Base-by-base conservation (phyloP, 306 rosid genomes). In the Cucumis cinereus region DNA sequence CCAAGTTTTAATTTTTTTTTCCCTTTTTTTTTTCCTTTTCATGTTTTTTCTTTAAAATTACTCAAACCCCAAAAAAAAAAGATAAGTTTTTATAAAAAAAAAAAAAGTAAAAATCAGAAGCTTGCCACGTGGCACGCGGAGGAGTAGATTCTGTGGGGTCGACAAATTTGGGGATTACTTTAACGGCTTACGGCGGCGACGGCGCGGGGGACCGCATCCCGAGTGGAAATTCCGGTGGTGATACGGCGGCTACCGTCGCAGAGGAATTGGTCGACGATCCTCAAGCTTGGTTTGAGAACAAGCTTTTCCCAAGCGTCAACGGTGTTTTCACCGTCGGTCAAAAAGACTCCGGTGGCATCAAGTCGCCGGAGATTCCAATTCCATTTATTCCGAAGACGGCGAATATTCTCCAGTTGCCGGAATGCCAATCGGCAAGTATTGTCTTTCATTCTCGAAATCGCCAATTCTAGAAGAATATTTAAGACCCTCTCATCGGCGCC, bases 121-220 rank as follows among this genome's bases (percentile, higher is more conserved):
- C 43, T 40, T 66, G 73, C 73, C 33, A 66, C 52, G 26, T 66
- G 73, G 52, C 52, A 66, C 10, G 53, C n/a, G 9, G 55, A 16
- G 47, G 36, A 7, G 63, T 73, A 73, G 77, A 74, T 74, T 74
- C 77, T 55, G 77, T 74, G 77, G 77, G 77, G 62, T 38, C 52
- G 30, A 38, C n/a, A 3, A 12, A 3, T 33, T 17, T 63, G 1
- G 19, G 7, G 7, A 0, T 53, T 53, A 7, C 68, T 26, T 30
- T 9, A 57, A 54, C 52, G 49, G 20, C 54, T 57, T 3, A 60
- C 63, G 77, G 77, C 66, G 49, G 77, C 76, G 45, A 50, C 71
- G 38, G 74, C 26, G 23, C 15, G 62, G n/a, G 66, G 14, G 14
- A 55, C 52, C 3, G 30, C 7, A 4, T 53, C 62, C 77, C 66